Base-by-base conservation (phyloP, 352 stramenopile species). In the Phytopythium kandeliae region DNA sequence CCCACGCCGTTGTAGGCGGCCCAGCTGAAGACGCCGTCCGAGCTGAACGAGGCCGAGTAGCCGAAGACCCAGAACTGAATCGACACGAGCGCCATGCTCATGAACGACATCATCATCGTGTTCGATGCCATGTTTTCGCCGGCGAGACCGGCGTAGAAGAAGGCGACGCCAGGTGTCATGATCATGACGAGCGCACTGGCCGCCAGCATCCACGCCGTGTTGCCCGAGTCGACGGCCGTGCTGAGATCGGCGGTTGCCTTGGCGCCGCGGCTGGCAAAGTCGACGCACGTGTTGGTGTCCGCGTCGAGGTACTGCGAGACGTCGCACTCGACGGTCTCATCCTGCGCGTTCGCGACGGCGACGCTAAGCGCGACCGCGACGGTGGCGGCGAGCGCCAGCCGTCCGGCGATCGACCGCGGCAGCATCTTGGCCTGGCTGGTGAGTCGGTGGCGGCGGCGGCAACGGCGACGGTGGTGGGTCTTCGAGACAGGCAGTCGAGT, bases 181-280 rank as follows among this genome's bases (percentile, higher is more conserved):
- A 75, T 52, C 54, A 74, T 57, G 22, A 75, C 66, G 2, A 75
- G 45, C 3, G 51, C 59, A 11, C 38, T 55, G 17, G 59, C 37
- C 16, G 50, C 49, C 21, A 74, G 61, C 58, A 75, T 70, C 66
- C 66, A 75, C 2, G 66, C 62, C 7, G 64, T 75, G 54, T 73
- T 65, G 50, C 66, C 66, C 21, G 52, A 55, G 48, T 65, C 58
- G 17, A 65, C 2, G 17, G 22, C 48, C 36, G 31, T 33, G 45
- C 45, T 50, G 4, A 17, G 28, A 30, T 58, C 50, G 15, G 22
- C 34, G 30, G n/a, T 35, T 11, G 51, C 56, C 46, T 58, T 63
- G 38, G 40, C 41, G 15, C 28, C 28, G 33, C 24, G 56, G 42
- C 37, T 63, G 34, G 21, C 31, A 34, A 53, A 63, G 41, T 63